These are phyloP conservation scores for Nemania diffusa DNA, from an alignment of 2,329 filamentous ascomycete genomes.

Conservation along the genomic window DNA sequence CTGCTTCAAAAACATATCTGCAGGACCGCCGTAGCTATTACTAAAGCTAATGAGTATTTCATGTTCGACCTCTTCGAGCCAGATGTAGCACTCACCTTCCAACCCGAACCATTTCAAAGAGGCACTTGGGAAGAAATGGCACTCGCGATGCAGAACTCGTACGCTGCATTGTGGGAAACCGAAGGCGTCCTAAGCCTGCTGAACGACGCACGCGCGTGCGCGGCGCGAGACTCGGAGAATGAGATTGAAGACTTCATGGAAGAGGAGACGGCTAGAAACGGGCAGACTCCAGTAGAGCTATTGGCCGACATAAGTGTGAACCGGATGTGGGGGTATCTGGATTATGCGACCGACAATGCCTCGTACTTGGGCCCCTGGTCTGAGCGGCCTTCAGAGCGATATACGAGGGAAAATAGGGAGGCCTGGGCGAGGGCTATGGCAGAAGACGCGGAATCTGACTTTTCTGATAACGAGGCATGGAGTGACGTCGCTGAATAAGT, in stretches of 20 bases:
- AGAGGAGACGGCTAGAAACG: neutral
- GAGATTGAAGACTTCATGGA: constrained; percentile 12
- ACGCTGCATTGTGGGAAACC: constrained; percentile 40
- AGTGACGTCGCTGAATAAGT: too few relatives aligned
- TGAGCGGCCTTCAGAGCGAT: constrained; percentile 24
- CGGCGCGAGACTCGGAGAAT: constrained; percentile 18
- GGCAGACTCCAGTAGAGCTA: constrained; percentile 23
- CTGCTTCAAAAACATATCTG: constrained; percentile 27
- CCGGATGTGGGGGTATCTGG: constrained; percentile 37
- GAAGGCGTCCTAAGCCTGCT: constrained; percentile 41
- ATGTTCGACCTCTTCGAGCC: constrained; percentile 36
- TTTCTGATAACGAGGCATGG: neutral
- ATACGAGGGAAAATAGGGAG: neutral
- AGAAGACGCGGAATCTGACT: neutral
- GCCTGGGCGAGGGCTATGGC: neutral
- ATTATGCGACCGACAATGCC: constrained; percentile 37
- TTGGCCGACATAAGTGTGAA: constrained; percentile 28
- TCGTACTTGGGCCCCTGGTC: constrained; percentile 38
- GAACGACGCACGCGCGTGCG: constrained; percentile 34
- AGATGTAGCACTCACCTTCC: constrained; percentile 26
- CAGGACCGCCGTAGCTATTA: constrained; percentile 4
- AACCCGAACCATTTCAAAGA: constrained; percentile 4
- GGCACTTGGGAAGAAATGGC: constrained; percentile 36
- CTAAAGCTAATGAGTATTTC: constrained; percentile 24
- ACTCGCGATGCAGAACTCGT: constrained; percentile 38